Evolutionary conservation across 768 basidiomycete genomes (phyloP), one percentile per base, ranked within the genome.

Genomic region (Rickenella mellea): DNA sequence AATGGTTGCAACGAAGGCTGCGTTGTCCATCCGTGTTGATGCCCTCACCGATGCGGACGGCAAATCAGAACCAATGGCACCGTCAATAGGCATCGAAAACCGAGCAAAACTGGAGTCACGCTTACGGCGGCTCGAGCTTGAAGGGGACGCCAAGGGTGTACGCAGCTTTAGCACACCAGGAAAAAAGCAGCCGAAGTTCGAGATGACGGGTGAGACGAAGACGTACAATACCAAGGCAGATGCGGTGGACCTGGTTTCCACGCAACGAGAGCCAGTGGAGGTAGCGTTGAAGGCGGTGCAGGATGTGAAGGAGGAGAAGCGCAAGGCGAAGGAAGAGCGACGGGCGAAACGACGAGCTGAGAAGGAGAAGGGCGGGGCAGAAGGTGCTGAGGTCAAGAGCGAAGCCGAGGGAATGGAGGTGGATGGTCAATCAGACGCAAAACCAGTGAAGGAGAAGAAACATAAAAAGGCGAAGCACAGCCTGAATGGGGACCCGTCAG

Each of bases 1-100:
- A 55, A 99, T 99, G 96, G 91, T 98, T 24, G 93, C 96, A 38
- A 98, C 96, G 37, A 99, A 99, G 70, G 82, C 94, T 3, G 88
- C 96, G 1, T 78, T 99, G 11, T 94, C 94, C 4, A 90, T 96
- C 54, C 94, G 96, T 62, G 90, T 98, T 27, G 96, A 99, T 51
- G 96, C 96, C 6, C 81, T 99, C 35, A 84, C 93, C 30, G 91
- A 96, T 47, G 71, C 80, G 7, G 89, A 97, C 46, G 85, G 80
- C 52, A 96, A 97, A 62, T 89, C 88, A 1, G 89, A 84, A 45
- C 67, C 78, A 28, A 62, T 69, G 6, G 86, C 92, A 2, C 80
- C 92, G 1, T 78, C 88, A 52, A 81, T 97, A 58, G 96, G 96
- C 44, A 64, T 98, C 45, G 87, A 90, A 56, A 90, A 91, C 64